Evolutionary conservation across 306 rosid genomes (phyloP), one percentile per base, ranked within the genome.

Genomic region (Inga oerstediana): DNA sequence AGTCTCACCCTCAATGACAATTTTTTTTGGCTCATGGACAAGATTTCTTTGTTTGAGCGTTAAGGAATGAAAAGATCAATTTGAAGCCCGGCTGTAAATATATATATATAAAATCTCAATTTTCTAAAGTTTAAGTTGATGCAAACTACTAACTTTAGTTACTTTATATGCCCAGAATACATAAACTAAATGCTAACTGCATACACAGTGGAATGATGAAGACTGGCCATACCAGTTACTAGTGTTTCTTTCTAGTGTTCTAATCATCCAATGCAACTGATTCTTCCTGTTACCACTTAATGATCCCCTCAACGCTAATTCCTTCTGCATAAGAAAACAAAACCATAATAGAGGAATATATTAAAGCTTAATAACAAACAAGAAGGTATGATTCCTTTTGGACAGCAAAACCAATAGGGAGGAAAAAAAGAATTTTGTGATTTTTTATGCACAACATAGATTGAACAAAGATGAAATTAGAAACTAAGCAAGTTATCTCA

Each of bases 221-320:
- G 51, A 39, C 75, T 37, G 79, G 4, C 20, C 49, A 85, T 90
- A 92, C 96, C 93, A 92, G 91, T 84, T 82, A 79, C 91, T 81
- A 72, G 43, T 46, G 79, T 83, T 85, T 34, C 24, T 37, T 85
- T 89, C 85, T 71, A 92, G 83, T 58, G 84, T 86, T 62, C 65
- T 79, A 54, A 72, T 84, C 76, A 90, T 80, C 93, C 90, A 90
- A 66, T 68, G 37, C 72, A 86, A 81, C 34, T 88, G 92, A 83
- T 56, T 62, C 37, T 81, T 76, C 69, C 81, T 85, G 56, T 61
- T 72, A 35, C 84, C 85, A 54, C 59, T 69, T 34, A 66, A 22
- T 72, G 90, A 73, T 76, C 81, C 85, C 14, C 20, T 19, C 70
- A 27, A 34, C 13, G 73, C 66, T 5, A 46, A 77, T 72, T 75